A percentile compares a stretch with the other conserved stretches of the same genome.
Conservation (phyloP, 495 filamentous ascomycete species). For the Aspergillus ostianus region DNA sequence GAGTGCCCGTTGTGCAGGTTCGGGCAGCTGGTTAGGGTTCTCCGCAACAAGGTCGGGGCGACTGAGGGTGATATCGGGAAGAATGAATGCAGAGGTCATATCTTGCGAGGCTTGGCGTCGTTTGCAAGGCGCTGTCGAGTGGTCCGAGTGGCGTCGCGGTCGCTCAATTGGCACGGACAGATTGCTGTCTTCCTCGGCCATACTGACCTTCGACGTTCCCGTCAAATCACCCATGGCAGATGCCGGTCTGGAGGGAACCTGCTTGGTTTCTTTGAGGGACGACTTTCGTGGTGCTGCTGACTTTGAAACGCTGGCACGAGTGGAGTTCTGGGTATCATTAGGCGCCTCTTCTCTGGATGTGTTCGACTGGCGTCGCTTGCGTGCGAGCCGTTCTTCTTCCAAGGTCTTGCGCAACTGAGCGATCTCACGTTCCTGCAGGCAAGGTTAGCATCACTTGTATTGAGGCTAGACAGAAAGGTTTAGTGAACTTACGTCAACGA, state of each 20-base stretch:
- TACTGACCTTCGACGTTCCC: conserved; percentile 25
- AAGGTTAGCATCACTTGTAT: not conserved
- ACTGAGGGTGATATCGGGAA: conserved; percentile 65
- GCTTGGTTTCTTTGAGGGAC: conserved; percentile 42
- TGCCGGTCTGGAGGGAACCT: conserved; percentile 30
- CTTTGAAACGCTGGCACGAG: conserved; percentile 38
- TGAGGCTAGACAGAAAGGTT: not conserved
- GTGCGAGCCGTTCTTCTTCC: conserved; percentile 48
- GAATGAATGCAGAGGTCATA: conserved; percentile 80
- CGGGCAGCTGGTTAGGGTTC: conserved; percentile 37
- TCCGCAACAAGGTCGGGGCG: conserved; percentile 34
- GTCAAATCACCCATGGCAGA: conserved; percentile 41
- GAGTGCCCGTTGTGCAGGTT: conserved; percentile 57
- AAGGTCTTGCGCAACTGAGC: conserved; percentile 47
- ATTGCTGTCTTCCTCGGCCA: conserved; percentile 30
- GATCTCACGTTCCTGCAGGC: conserved; percentile 43
- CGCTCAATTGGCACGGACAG: conserved; percentile 37
- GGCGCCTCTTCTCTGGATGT: conserved; percentile 28
- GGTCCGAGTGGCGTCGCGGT: conserved; percentile 46
- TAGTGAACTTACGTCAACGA: conserved; percentile 41
- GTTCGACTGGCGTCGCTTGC: conserved; percentile 42
- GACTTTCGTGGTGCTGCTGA: conserved; percentile 44
- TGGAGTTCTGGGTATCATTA: conserved; percentile 36
- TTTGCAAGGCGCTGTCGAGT: conserved; percentile 33
- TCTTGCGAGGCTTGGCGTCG: conserved; percentile 48